Base-by-base conservation (phyloP, 73 alveolate genomes). In the Tetrahymena borealis region DNA sequence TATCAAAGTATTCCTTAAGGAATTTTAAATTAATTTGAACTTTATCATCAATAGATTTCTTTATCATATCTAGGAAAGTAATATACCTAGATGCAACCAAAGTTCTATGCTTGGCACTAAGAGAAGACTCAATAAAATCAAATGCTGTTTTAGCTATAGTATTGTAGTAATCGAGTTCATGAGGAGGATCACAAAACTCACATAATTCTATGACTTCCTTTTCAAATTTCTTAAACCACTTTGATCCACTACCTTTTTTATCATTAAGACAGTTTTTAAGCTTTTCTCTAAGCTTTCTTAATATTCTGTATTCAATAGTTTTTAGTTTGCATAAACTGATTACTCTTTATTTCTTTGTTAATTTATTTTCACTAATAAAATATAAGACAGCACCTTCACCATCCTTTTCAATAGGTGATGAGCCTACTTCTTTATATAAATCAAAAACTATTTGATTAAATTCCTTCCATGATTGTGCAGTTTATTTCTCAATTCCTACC, bases 341-440 rank as follows among this genome's bases (percentile, higher is more conserved):
- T 11, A 94, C 91, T 78, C 94, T 41, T 85, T 97, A 97, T 16
- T 94, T 94, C 31, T 91, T 13, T 6, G 85, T 60, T 9, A 9
- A 0, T 60, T 39, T 32, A 31, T 91, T 91, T 39, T 94, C 96
- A 24, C 43, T 39, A 13, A 96, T 94, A 90, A 97, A 94, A 94
- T 98, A 98, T 11, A 96, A 91, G 32, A 98, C 99, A 31, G 99
- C 95, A 40, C 99, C 99, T 96, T 98, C 99, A 91, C 98, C 99
- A 93, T 96, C 99, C 78, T 94, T 94, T 39, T 96, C 95, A 33
- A 98, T 97, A 40, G 98, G 85, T 93, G 96, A 94, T 94, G 94
- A 94, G 16, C 98, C 97, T 6, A 98, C 98, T 90, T 94, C 78
- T 10, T 91, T 92, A 91, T 93, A 97, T 94, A 96, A 96, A 6